Conservation (phyloP, 83 land plant genomes). For the Picea abies region DNA sequence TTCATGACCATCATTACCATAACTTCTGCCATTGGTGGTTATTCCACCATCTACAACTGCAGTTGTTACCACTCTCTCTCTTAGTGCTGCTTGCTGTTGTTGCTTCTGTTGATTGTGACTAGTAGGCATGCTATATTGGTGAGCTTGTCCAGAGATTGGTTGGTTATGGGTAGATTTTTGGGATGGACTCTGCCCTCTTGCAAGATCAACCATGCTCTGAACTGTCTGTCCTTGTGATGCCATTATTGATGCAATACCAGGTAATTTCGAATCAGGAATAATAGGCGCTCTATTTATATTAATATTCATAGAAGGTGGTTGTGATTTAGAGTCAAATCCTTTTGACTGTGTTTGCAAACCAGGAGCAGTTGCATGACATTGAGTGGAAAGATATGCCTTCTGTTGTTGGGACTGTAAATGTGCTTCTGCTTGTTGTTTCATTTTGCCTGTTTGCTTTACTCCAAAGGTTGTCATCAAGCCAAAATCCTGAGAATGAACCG, state of each 20-base stretch:
- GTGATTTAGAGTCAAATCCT: background rate
- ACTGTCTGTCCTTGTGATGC: background rate
- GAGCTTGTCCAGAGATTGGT: background rate
- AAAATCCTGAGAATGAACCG: background rate
- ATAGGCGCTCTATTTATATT: background rate
- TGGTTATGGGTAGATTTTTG: background rate
- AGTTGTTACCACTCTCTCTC: too few species aligned
- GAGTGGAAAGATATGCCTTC: background rate
- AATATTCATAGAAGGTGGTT: background rate
- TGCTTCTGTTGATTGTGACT: background rate
- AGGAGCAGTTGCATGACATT: background rate
- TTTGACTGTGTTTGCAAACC: background rate
- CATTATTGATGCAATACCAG: background rate
- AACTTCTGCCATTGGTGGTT: too few species aligned
- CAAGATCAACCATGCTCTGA: background rate
- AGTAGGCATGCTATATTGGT: background rate
- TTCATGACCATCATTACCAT: background rate
- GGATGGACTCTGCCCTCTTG: background rate
- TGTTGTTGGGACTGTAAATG: background rate
- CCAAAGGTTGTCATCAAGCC: background rate
- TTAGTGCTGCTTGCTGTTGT: background rate
- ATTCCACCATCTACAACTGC: too few species aligned
- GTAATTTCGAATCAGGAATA: background rate
- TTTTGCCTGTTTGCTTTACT: constrained; percentile 1
- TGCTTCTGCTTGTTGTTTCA: constrained; percentile 3